Conservation (phyloP, 192 early-diverging fungal species). For the Entomortierella parvispora region DNA sequence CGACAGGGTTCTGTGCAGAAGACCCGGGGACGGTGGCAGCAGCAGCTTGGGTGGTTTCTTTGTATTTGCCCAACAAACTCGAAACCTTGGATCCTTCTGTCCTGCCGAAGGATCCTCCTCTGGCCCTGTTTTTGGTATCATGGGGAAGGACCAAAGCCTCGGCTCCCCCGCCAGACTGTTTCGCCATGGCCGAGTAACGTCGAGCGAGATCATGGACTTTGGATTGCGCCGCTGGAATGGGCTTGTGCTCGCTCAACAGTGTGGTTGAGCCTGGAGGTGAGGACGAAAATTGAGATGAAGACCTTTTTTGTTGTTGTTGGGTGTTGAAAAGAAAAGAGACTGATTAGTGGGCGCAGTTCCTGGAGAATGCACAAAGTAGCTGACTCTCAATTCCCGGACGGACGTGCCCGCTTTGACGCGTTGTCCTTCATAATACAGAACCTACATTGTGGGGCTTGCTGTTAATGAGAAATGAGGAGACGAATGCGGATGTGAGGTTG, state of each 20-base stretch:
- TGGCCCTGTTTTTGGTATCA: background rate
- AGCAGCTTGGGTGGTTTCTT: background rate
- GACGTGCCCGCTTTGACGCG: too few relatives aligned
- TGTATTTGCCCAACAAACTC: slow-evolving; percentile 6
- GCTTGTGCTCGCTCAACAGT: slow-evolving; percentile 24
- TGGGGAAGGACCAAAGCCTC: background rate
- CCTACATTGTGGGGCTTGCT: too few relatives aligned
- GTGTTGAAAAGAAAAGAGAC: background rate
- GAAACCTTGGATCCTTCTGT: slow-evolving; percentile 25
- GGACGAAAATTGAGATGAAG: slow-evolving; percentile 2
- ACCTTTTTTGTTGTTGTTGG: background rate
- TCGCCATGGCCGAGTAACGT: slow-evolving; percentile 27
- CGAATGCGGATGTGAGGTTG: too few relatives aligned
- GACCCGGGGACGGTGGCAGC: background rate
- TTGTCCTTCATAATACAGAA: background rate
- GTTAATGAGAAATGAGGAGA: too few relatives aligned
- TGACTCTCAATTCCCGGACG: too few relatives aligned
- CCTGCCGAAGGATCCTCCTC: slow-evolving; percentile 11
- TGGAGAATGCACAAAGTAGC: too few relatives aligned
- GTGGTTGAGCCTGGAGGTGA: slow-evolving; percentile 13
- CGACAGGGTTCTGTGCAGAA: background rate
- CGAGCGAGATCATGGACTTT: slow-evolving; percentile 24
- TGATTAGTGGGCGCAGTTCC: too few relatives aligned
- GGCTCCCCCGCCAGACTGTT: background rate
- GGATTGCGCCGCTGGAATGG: slow-evolving; percentile 18